Base-by-base conservation (phyloP, 768 basidiomycete species). In the Serendipita sp. region DNA sequence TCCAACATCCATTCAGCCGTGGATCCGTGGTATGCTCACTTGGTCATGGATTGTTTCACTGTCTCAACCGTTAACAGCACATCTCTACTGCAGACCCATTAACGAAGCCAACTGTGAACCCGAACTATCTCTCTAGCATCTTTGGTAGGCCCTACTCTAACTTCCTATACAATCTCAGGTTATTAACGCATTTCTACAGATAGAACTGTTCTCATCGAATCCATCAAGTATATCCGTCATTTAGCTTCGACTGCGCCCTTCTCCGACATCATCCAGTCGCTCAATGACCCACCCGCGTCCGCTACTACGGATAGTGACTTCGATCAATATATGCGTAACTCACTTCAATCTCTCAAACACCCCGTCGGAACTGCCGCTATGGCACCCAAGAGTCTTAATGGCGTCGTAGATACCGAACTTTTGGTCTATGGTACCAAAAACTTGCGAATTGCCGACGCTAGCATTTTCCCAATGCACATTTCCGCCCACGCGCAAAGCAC, bases 341-440 rank as follows among this genome's bases (percentile, higher is more conserved):
- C 55, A 11, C 33, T 60, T 27, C 55, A 60, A n/a, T 29, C 27
- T 31, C 55, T 60, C 29, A 60, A 76, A 68, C 76, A 78, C 67
- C 75, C 76, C 0, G 71, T 75, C 36, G 74, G 77, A 11, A 77
- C 78, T 3, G 75, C 75, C 62, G 69, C 76, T 2, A 79, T 82
- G 77, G 70, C 76, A 40, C 73, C 75, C 3, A 68, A 69, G 27
- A 69, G 66, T 8, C 66, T 66, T 16, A 77, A 74, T 37, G 80
- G 79, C 44, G 79, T 80, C 3, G 77, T 81, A 60, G 76, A 78
- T 67, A 71, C 72, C 37, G 69, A 74, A 45, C 68, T 78, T 23
- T 67, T 70, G 11, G 79, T 81, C 1, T 75, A 81, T 66, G 79
- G 79, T 16, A 72, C 76, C 15, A 60, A 64, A 36, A 76, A 77